Evolutionary conservation across 169 alveolate species (phyloP), one percentile per base, ranked within the genome.

Genomic region (Amoebophrya sp.): DNA sequence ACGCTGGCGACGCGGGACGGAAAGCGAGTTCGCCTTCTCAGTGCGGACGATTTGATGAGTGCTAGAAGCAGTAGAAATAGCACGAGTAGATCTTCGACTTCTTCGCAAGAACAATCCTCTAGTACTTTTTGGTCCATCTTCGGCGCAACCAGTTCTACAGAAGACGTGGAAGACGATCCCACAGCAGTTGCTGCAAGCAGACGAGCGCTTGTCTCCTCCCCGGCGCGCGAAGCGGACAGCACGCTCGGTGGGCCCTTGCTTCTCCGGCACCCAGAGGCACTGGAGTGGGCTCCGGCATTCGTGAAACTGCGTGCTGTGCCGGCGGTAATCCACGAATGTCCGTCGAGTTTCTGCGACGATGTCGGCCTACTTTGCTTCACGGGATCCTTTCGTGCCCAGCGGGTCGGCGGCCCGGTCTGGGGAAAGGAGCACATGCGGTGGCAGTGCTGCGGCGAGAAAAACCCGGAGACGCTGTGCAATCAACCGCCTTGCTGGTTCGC

Each of bases 351-450:
- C 83, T 66, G 83, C 83, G 83, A 66, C 83, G 83, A 66, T 25
- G 83, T 66, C 35, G 83, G 83, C 32, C 83, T 66, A 2, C 0
- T 66, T 18, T 66, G 83, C 83, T 66, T 66, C 38, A 66, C 83
- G 35, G 83, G 10, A 25, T 66, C 83, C 38, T 0, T 1, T 66
- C 83, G 83, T n/a, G 83, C 83, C 32, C 12, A n/a, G 39, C 2
- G 35, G 32, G 83, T 66, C 35, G 83, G 83, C 35, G 83, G 83
- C 35, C 12, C 35, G 35, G 39, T 66, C 35, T 66, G 29, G 39
- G 83, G 83, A 2, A 66, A 66, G 83, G 83, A 66, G 83, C 83
- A n/a, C 29, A n/a, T n/a, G 39, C 29, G 83, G 83, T 66, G 83
- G 83, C 83, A 66, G 35, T 66, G 83, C 32, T 66, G 83, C 83